A percentile compares a stretch with the other conserved stretches of the same genome.
phyloP scores from a whole-genome alignment of 2,329 filamentous ascomycete species.

The Aspergillus sp. region DNA sequence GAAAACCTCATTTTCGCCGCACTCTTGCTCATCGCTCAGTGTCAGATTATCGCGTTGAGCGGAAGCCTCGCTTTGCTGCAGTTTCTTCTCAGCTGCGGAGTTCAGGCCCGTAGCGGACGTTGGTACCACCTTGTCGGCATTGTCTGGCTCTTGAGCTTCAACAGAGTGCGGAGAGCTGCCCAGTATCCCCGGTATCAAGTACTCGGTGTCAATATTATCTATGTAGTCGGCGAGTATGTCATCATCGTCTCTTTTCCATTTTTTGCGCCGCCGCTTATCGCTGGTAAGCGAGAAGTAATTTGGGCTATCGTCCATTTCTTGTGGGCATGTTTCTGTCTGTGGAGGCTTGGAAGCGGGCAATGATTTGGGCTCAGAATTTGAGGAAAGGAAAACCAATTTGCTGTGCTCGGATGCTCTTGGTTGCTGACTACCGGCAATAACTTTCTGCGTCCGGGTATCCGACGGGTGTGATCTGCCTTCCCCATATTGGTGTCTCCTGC shows the following conservation, averaged over 20 bases:
- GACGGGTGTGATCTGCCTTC: not conserved
- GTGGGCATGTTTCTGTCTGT: not conserved
- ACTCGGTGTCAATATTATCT: slow-evolving; percentile 39
- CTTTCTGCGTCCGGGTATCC: no score
- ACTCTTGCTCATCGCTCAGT: no score
- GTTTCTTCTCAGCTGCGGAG: not conserved
- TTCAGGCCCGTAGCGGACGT: not conserved
- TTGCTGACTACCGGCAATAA: not conserved
- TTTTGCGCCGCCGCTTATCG: not conserved
- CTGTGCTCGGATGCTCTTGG: not conserved
- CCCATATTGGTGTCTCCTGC: slow-evolving; percentile 28
- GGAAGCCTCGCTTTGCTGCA: no score
- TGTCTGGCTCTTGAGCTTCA: not conserved
- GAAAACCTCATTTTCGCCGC: no score
- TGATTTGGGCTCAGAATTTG: not conserved
- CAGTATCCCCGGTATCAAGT: slow-evolving; percentile 14
- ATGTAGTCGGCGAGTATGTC: slow-evolving; percentile 43
- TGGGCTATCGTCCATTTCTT: not conserved
- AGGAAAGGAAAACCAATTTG: not conserved
- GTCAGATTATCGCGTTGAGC: no score
- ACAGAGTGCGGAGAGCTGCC: not conserved
- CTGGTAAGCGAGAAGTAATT: not conserved
- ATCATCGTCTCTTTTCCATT: slow-evolving; percentile 52
- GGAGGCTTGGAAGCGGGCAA: not conserved
- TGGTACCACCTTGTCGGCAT: not conserved